These are phyloP conservation scores for Chamaenerion angustifolium DNA, from an alignment of 345 rosid genomes.

Conservation along the genomic window DNA sequence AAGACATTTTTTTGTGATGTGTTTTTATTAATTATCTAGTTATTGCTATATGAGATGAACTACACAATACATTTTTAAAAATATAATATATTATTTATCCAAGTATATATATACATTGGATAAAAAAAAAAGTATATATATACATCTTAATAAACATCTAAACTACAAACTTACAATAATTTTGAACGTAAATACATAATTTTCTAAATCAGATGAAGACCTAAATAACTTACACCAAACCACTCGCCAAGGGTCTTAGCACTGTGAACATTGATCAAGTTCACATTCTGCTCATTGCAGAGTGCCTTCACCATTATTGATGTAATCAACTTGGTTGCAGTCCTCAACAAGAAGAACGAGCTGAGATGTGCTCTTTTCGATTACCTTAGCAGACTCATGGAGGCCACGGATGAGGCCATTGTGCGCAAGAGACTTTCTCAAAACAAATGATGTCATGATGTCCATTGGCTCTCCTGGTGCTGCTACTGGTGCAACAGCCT, in stretches of 20 bases:
- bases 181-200: too few species aligned
- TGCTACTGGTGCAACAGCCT: constrained; percentile 21
- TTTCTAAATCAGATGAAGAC: too few species aligned
- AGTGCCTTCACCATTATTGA: constrained; percentile 70
- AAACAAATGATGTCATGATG: constrained; percentile 51
- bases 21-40: too few species aligned
- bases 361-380: constrained; percentile 65
- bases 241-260: constrained; percentile 87
- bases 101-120: too few species aligned
- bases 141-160: too few species aligned
- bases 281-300: constrained; percentile 57
- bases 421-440: constrained; percentile 68
- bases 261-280: constrained; percentile 54
- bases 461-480: constrained; percentile 70
- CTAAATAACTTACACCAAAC: constrained; percentile 59
- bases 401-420: constrained; percentile 70
- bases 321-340: constrained; percentile 73
- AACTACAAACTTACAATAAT: too few species aligned
- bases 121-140: too few species aligned
- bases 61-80: too few species aligned
- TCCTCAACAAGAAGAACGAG: constrained; percentile 75
- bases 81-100: too few species aligned
- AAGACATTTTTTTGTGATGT: too few species aligned
- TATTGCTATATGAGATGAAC: too few species aligned
- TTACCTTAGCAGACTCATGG: too few species aligned